Base-by-base conservation (phyloP, 2,329 filamentous ascomycete species). In the Chrysoporthe puriensis region DNA sequence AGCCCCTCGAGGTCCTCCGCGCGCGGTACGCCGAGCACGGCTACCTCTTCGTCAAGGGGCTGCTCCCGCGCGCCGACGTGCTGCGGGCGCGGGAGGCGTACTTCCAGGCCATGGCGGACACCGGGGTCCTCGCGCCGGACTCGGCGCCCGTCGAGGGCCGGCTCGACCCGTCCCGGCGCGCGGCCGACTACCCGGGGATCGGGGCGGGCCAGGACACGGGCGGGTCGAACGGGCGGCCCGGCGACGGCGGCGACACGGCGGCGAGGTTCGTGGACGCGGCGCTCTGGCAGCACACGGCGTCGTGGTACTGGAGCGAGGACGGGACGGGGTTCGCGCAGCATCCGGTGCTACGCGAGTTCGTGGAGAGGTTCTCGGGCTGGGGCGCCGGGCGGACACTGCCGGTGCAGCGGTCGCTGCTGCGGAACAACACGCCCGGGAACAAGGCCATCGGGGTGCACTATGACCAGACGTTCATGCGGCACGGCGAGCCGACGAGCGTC, bases 391-490 rank as follows among this genome's bases (percentile, higher is more conserved):
- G 81, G 54, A 85, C 83, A 0, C 73, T 85, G 3, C 76, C 72
- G 6, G 76, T 86, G 3, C 76, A 79, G 8, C 77, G 86, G 43
- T 86, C 84, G 1, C 73, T 88, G 13, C 73, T 88, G 63, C 77
- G 86, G 48, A 88, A 88, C 70, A 88, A 87, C 70, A 84, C 83
- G 0, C 86, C 86, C 0, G 81, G 81, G 0, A 86, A 84, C 61
- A 84, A 85, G 70, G 84, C 85, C 0, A 88, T 87, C 69, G 85
- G 86, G 0, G 86, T 88, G 3, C 86, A 88, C 69, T 88, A 88
- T 71, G 86, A 88, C 71, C 85, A 88, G 75, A 86, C 84, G 32
- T 88, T 88, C 71, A 74, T 88, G 60, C 74, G 85, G 1, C 74
- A 86, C 72, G 86, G 85, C 1, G 85, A 86, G 62, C 81, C 83